Base-by-base conservation (phyloP, 1,139 yeast species). In the Pichia sp. region DNA sequence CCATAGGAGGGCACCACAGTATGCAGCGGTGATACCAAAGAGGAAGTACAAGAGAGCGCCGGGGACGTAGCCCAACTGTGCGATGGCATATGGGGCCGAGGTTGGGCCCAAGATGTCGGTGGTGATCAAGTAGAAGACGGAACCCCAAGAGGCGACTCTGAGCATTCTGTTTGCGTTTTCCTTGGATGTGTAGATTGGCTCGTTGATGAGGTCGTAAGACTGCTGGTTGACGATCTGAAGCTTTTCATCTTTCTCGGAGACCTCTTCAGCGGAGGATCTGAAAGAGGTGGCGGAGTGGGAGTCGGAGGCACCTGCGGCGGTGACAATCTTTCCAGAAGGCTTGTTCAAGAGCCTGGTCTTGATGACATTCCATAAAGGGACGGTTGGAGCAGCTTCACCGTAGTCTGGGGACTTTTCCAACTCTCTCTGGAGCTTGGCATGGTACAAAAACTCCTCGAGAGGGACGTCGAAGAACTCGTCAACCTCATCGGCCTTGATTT, bases 21-120 rank as follows among this genome's bases (percentile, higher is more conserved):
- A 70, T 13, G 73, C 76, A 38, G 79, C 79, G 54, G 64, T 61
- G 23, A 68, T 55, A 49, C 77, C 78, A 51, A 75, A 71, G 15
- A 73, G 60, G 45, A 73, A 63, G 62, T 69, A 75, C 11, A 75
- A 63, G 43, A 74, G 66, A 51, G 70, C 64, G 43, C 79, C 79
- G 10, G 78, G 77, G 15, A 72, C 78, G 52, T 67, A 74, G 3
- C 79, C 79, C 54, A 75, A 63, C 54, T 73, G 71, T 6, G 75
- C 63, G 47, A 75, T 66, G 8, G 78, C 75, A 57, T 72, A 75
- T 4, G 79, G 79, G 16, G 78, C 77, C 51, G 70, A 67, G 15
- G 72, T 66, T 19, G 79, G 79, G 23, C 79, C 79, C 43, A 75
- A 67, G 51, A 75, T 75, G 65, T 75, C 79, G 3, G 79, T 75